Percentiles rank a stretch among this genome's conserved stretches.
Conservation (phyloP, 2,329 filamentous ascomycete genomes). For the Penicillium verrucosum region DNA sequence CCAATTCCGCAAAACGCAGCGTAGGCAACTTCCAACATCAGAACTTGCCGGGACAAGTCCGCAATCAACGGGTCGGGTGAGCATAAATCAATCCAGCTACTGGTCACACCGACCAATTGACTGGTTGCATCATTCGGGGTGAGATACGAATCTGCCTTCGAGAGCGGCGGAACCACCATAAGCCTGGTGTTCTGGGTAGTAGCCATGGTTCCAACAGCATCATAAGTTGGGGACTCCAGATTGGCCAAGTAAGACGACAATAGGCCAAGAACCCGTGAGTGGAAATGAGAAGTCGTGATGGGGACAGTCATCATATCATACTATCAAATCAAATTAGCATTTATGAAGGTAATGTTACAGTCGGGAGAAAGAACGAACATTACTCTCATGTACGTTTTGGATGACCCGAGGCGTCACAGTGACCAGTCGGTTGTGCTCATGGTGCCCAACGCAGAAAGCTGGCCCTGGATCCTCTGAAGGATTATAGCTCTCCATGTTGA, state of each 20-base stretch:
- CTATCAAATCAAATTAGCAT: slow-evolving; percentile 33
- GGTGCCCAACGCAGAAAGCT: slow-evolving; percentile 60
- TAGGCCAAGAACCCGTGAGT: slow-evolving; percentile 54
- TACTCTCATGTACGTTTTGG: slow-evolving; percentile 55
- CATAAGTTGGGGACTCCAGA: slow-evolving; percentile 35
- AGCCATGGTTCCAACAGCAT: slow-evolving; percentile 38
- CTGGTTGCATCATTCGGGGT: slow-evolving; percentile 77
- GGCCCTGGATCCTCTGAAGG: slow-evolving; percentile 39
- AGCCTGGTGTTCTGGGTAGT: slow-evolving; percentile 42
- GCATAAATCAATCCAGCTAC: slow-evolving; percentile 87
- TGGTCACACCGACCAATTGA: slow-evolving; percentile 74
- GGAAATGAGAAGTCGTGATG: slow-evolving; percentile 60
- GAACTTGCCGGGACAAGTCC: slow-evolving; percentile 81
- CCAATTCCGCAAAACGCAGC: slow-evolving; percentile 90
- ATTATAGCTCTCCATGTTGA: slow-evolving; percentile 33
- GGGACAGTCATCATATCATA: slow-evolving; percentile 65
- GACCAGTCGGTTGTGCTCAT: slow-evolving; percentile 54
- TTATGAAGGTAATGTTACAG: neutral
- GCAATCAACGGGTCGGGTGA: slow-evolving; percentile 79
- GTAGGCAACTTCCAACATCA: slow-evolving; percentile 89
- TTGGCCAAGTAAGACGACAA: slow-evolving; percentile 52
- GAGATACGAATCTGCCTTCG: slow-evolving; percentile 56
- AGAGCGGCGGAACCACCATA: slow-evolving; percentile 41
- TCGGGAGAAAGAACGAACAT: slow-evolving; percentile 38
- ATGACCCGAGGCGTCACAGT: slow-evolving; percentile 52